Evolutionary conservation across 345 rosid species (phyloP), one percentile per base, ranked within the genome.

Genomic region (Eucalyptus curtisii): DNA sequence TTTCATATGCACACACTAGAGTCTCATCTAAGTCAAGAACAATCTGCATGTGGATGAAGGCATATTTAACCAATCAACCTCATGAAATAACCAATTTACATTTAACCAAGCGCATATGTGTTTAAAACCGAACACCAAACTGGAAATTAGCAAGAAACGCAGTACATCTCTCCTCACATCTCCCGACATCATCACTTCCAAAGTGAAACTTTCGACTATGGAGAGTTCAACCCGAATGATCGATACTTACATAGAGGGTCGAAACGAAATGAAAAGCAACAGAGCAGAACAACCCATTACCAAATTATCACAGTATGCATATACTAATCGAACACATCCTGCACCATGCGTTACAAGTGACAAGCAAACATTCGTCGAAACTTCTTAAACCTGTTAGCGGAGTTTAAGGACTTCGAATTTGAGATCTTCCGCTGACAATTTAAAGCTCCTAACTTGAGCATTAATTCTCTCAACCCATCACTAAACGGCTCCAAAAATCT

Each of bases 11-110:
- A 92, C 95, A 95, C 10, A 95, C 93, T 64, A 95, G 90, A 79
- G 95, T 95, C 92, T 95, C 96, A 66, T 95, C 96, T 91, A 95
- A 94, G 92, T 95, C 96, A 19, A 95, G 95, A 89, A 95, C 95
- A 47, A 95, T 94, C 96, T 95, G 90, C 88, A 82, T 22, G 82
- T 40, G 27, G 30, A 20, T 22, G 27, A 76, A 76, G 84, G 44
- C 15, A 12, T 20, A 40, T 20, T 40, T 40, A 76, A 40, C 30
- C 47, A 2, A 76, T 20, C 2, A 76, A 20, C 42, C 84, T 20
- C 47, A 76, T 7, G 15, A 76, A 76, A 40, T 40, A 37, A 40
- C 47, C 14, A 40, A 76, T 40, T 37, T 76, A 40, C 8, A 40
- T 76, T 76, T 20, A 40, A 40, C 11, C 30, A 76, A 76, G 47